A percentile compares a stretch with the other conserved stretches of the same genome.
These are phyloP conservation scores for Cladosporium colombiae DNA, from an alignment of 2,329 filamentous ascomycete genomes.

Conservation along the genomic window DNA sequence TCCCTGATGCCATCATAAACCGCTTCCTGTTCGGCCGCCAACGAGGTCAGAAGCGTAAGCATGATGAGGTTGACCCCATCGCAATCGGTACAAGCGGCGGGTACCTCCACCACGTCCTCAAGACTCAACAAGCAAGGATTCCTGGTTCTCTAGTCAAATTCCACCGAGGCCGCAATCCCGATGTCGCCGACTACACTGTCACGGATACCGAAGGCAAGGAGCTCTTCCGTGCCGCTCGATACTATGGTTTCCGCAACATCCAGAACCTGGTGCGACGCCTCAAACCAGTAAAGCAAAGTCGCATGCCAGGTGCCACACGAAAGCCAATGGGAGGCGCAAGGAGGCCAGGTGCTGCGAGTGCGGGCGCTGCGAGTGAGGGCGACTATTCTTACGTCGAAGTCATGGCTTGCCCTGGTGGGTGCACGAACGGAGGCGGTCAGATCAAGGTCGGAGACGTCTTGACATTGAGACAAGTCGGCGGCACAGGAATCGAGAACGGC, in stretches of 20 bases:
- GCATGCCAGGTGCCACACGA: conserved; percentile 74
- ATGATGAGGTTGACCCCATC: conserved; percentile 40
- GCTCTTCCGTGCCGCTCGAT: conserved; percentile 80
- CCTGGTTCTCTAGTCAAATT: conserved; percentile 72
- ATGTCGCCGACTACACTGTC: conserved; percentile 84
- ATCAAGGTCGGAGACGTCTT: conserved; percentile 82
- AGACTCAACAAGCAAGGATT: conserved; percentile 68
- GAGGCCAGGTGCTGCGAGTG: conserved; percentile 39
- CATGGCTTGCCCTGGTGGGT: conserved; percentile 98
- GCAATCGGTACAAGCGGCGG: conserved; percentile 80
- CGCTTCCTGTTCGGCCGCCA: conserved; percentile 73
- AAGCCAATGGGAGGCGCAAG: conserved; percentile 49
- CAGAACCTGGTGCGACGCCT: conserved; percentile 94
- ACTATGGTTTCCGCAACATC: conserved; percentile 97
- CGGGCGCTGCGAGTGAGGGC: conserved; percentile 37
- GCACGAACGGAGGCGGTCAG: conserved; percentile 95
- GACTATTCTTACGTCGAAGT: conserved; percentile 96
- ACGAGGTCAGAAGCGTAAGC: conserved; percentile 39
- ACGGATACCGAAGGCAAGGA: conserved; percentile 47
- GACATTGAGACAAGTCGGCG: conserved; percentile 40
- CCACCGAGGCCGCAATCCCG: conserved; percentile 78
- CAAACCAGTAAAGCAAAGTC: conserved; percentile 75
- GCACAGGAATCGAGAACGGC: conserved; percentile 38
- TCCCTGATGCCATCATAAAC: conserved; percentile 72
- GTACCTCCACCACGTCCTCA: conserved; percentile 81